phyloP scores from a whole-genome alignment of 129 eudicot species.

The Apium graveolens region DNA sequence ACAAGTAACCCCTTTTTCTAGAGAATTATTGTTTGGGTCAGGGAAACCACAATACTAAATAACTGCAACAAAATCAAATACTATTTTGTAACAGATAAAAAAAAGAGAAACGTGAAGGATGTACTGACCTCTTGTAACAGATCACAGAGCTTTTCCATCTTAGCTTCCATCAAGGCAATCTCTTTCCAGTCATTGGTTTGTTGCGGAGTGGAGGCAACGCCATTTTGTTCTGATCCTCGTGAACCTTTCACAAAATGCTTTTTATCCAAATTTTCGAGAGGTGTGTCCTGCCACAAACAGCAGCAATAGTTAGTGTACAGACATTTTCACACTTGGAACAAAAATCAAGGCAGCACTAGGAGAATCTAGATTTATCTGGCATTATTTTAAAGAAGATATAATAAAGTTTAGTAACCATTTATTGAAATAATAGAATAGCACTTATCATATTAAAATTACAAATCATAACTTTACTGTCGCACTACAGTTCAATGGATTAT shows the following conservation, averaged over 20 bases:
- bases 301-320: not conserved
- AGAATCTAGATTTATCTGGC: not conserved
- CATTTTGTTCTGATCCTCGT: conserved; percentile 49
- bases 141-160: conserved; percentile 76
- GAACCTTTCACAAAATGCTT: conserved; percentile 80
- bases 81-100: not conserved
- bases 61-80: not conserved
- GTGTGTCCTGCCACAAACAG: conserved; percentile 52
- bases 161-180: conserved; percentile 74
- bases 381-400: too few relatives aligned
- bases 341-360: not conserved
- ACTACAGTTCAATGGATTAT: not conserved
- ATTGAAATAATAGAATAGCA: not conserved
- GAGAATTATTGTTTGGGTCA: not conserved
- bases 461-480: too few relatives aligned
- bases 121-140: conserved; percentile 56
- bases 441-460: not conserved
- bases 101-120: not conserved
- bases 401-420: not conserved
- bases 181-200: conserved; percentile 55
- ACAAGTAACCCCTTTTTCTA: not conserved
- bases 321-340: not conserved
- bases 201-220: conserved; percentile 31
- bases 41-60: not conserved
- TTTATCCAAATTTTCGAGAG: conserved; percentile 79